Base-by-base conservation (phyloP, 371 early-diverging fungal genomes). In the Mortierella sp. region DNA sequence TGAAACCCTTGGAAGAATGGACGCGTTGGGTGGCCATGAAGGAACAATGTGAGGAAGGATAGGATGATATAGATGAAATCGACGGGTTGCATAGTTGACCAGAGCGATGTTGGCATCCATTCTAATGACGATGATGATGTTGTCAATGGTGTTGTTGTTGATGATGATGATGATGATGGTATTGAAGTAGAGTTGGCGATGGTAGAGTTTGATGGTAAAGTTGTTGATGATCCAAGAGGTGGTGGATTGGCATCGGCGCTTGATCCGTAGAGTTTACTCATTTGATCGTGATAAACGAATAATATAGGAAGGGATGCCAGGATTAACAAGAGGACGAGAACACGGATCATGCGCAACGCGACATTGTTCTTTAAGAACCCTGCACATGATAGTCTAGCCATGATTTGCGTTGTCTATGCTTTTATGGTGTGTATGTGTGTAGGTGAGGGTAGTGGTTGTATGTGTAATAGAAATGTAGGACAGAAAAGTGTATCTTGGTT, bases 201-300 rank as follows among this genome's bases (percentile, higher is more conserved):
- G 40, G 62, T n/a, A 35, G 62, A 61, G 35, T 58, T 30, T 37
- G 62, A n/a, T 39, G 62, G 22, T 20, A 55, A 30, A 18, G 43
- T 35, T 40, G 3, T 26, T 37, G 40, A 39, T 20, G 39, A 66
- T 40, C 8, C 52, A 37, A 40, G 2, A 39, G 59, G 32, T 39
- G n/a, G 55, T 28, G 24, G 55, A 16, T 22, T 35, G 40, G 65
- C 65, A 40, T 45, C 28, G 24, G 54, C 39, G 12, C 39, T 39
- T 37, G 37, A 0, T 6, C 37, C 39, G 26, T 66, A 58, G 43
- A 24, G 4, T 16, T 45, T 66, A 35, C 43, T 58, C 58, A 66
- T 39, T 28, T 58, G 66, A 26, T 45, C 43, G 45, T 66, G 66
- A 30, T 66, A 66, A 40, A 66, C 66, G 28, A 66, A 66, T 32